Percentiles rank a stretch among this genome's conserved stretches.
Conservation (phyloP, 129 eudicot species). For the Pittosporum tobira region DNA sequence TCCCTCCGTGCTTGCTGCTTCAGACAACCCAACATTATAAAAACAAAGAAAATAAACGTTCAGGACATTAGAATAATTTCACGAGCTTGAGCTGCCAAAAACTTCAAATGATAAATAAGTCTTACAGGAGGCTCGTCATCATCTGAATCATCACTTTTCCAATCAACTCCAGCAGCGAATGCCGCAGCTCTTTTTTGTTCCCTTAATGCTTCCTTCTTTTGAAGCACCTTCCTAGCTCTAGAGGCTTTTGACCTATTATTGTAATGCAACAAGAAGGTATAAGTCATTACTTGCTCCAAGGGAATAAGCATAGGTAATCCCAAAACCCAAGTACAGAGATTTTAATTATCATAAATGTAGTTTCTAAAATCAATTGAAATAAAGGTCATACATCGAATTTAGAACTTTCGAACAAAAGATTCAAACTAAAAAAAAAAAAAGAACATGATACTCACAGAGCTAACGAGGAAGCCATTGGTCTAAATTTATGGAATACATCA, state of each 20-base stretch:
- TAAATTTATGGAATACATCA: conserved; percentile 49
- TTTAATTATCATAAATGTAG: not conserved
- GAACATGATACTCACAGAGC: conserved; percentile 48
- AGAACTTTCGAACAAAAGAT: not conserved
- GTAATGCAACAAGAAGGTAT: conserved; percentile 2
- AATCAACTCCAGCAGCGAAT: conserved; percentile 81
- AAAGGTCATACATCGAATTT: not conserved
- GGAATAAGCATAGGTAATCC: too few relatives aligned
- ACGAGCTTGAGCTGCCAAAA: not conserved
- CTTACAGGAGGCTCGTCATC: conserved; percentile 70
- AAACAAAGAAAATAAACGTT: conserved; percentile 2
- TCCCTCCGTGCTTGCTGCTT: conserved; percentile 49
- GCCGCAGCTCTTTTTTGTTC: conserved; percentile 72
- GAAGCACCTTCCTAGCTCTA: conserved; percentile 64
- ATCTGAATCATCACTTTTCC: conserved; percentile 74
- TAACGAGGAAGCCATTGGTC: conserved; percentile 60
- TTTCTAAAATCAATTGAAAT: not conserved
- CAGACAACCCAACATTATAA: conserved; percentile 14
- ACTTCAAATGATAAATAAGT: conserved; percentile 9
- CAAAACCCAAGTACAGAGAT: too few relatives aligned
- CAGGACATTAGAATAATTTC: not conserved
- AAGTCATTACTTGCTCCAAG: not conserved
- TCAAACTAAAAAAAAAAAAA: not conserved
- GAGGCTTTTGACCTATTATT: conserved; percentile 60
- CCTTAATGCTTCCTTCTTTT: conserved; percentile 38